Percentiles rank a stretch among this genome's conserved stretches.
Conservation (phyloP, 169 alveolate genomes). For the Cryptosporidium viatorum region DNA sequence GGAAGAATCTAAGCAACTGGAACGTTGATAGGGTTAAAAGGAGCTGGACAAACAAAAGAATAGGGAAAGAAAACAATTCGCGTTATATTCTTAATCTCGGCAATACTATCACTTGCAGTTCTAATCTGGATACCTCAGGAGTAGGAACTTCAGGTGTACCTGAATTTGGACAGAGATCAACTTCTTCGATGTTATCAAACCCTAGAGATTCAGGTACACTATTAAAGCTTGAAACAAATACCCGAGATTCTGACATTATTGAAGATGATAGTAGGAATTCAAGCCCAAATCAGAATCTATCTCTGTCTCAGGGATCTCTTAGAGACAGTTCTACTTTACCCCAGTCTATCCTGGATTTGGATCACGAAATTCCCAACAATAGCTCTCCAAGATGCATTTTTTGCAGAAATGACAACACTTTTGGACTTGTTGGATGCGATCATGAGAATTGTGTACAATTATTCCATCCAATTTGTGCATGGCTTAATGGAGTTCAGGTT, state of each 20-base stretch:
- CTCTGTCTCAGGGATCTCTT: background rate
- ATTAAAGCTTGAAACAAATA: background rate
- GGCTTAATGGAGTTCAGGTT: slow-evolving; percentile 44
- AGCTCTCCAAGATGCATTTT: slow-evolving; percentile 3
- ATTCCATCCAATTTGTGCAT: slow-evolving; percentile 57
- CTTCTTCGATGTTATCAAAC: background rate
- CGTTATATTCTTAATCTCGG: background rate
- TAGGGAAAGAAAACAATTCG: background rate
- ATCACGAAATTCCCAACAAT: background rate
- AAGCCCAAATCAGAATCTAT: background rate
- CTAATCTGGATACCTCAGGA: background rate
- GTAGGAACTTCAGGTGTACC: background rate
- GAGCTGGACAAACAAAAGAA: slow-evolving; percentile 60
- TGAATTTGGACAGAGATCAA: background rate
- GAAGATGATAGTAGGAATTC: background rate
- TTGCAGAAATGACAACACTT: slow-evolving; percentile 45
- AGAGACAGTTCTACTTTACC: background rate
- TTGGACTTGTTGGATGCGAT: slow-evolving; percentile 40
- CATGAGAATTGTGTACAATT: slow-evolving; percentile 4
- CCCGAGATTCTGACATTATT: background rate
- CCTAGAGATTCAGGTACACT: background rate
- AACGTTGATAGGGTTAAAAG: slow-evolving; percentile 27
- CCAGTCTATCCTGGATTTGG: background rate
- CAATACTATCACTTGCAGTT: background rate
- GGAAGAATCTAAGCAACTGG: slow-evolving; percentile 56